Conservation (phyloP, 129 eudicot species). For the Pulicaria dysenterica region DNA sequence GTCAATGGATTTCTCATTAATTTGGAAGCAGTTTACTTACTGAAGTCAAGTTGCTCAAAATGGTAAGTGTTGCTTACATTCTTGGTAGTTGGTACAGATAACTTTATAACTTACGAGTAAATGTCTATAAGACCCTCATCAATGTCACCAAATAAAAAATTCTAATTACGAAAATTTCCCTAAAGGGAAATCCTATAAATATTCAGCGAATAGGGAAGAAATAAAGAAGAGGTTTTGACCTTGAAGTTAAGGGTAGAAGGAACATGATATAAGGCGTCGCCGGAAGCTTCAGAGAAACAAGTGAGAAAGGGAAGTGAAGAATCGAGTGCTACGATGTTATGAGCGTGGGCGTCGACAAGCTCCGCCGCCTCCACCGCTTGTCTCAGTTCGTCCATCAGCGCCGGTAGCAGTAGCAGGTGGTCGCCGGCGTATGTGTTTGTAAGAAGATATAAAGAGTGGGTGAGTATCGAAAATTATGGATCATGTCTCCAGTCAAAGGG, state of each 20-base stretch:
- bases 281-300: conserved; percentile 86
- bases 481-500: no score
- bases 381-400: conserved; percentile 46
- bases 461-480: no score
- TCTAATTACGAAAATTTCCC: background rate
- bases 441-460: no score
- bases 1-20: background rate
- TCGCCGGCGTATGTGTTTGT: background rate
- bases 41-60: no score
- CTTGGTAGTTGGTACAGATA: no score
- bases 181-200: background rate
- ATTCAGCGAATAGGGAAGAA: background rate
- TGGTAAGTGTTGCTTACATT: no score
- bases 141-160: background rate
- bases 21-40: background rate
- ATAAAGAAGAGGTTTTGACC: conserved; percentile 35
- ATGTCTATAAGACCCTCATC: no score
- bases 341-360: conserved; percentile 89
- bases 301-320: conserved; percentile 63
- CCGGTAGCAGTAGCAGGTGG: background rate
- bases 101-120: no score
- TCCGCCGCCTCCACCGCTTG: conserved; percentile 63
- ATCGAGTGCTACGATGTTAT: conserved; percentile 71
- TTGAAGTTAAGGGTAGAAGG: conserved; percentile 81
- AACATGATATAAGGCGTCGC: conserved; percentile 57